These are phyloP conservation scores for Mycena alexandri DNA, from an alignment of 768 basidiomycete species.

Conservation along the genomic window DNA sequence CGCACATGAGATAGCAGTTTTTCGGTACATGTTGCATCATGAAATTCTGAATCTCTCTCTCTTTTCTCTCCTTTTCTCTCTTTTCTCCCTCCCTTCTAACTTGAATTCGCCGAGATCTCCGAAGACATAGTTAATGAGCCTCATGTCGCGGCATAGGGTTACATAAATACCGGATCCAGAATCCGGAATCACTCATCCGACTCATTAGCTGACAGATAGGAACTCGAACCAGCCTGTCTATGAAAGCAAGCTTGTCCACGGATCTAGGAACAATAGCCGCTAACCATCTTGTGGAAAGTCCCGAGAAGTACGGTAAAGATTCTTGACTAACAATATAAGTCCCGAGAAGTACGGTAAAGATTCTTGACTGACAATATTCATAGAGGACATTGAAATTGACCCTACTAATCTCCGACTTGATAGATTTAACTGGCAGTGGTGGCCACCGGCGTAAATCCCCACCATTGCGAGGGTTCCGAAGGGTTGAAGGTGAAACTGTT, in stretches of 20 bases:
- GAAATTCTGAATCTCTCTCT: no score
- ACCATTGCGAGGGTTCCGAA: conserved; percentile 22
- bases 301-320: conserved; percentile 16
- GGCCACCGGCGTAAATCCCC: conserved; percentile 26
- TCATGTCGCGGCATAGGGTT: conserved; percentile 17
- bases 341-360: conserved; percentile 14
- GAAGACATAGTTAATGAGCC: no score
- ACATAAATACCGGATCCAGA: conserved; percentile 18
- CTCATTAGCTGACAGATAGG: no score
- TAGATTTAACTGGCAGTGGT: conserved; percentile 14
- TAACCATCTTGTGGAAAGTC: conserved; percentile 14
- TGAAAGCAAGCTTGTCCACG: no score
- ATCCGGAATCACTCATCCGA: no score
- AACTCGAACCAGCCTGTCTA: no score
- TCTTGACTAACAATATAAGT: conserved; percentile 13
- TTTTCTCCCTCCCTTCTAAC: no score
- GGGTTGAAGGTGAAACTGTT: conserved; percentile 10
- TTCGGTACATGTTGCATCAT: no score
- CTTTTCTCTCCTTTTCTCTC: no score
- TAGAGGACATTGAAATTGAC: conserved; percentile 18
- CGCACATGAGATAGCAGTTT: no score
- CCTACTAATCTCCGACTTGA: conserved; percentile 17
- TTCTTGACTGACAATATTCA: conserved; percentile 15
- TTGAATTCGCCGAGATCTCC: no score
- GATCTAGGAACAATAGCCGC: no score